A percentile compares a stretch with the other conserved stretches of the same genome.
phyloP scores from a whole-genome alignment of 352 stramenopile species.

The Stramenopiles sp. region DNA sequence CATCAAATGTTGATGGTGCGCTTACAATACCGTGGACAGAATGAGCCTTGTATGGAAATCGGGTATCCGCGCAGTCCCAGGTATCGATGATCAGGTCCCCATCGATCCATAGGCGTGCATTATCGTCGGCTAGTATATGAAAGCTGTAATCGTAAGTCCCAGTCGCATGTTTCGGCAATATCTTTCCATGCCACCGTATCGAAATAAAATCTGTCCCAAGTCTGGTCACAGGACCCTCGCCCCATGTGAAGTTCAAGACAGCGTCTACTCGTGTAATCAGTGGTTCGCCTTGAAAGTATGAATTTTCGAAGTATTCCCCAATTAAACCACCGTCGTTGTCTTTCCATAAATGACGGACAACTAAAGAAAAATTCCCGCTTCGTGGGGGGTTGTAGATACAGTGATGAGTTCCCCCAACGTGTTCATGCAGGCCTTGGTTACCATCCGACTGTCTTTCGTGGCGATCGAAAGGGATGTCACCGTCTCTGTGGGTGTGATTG shows the following conservation, averaged over 20 bases:
- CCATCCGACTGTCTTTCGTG: conserved; percentile 20
- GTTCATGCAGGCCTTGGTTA: conserved; percentile 31
- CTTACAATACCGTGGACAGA: not conserved
- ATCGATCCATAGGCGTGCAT: not conserved
- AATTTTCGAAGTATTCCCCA: conserved; percentile 42
- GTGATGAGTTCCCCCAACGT: conserved; percentile 22
- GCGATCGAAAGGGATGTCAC: not conserved
- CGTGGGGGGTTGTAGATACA: not conserved
- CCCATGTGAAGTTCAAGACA: conserved; percentile 49
- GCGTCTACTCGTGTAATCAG: conserved; percentile 37
- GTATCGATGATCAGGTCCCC: not conserved
- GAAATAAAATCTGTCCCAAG: not conserved
- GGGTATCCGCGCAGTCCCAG: not conserved
- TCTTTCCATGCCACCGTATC: not conserved
- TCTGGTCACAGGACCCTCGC: not conserved
- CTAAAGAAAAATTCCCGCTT: not conserved
- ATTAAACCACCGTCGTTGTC: conserved; percentile 37
- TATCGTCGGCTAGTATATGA: not conserved
- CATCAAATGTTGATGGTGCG: not conserved
- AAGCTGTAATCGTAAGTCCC: not conserved
- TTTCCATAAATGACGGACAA: conserved; percentile 27
- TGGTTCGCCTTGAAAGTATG: conserved; percentile 32
- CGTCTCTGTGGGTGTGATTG: not conserved
- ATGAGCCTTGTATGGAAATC: not conserved
- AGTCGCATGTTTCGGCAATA: not conserved